phyloP scores from a whole-genome alignment of 441 rosid genomes.

The Erodium trifolium region DNA sequence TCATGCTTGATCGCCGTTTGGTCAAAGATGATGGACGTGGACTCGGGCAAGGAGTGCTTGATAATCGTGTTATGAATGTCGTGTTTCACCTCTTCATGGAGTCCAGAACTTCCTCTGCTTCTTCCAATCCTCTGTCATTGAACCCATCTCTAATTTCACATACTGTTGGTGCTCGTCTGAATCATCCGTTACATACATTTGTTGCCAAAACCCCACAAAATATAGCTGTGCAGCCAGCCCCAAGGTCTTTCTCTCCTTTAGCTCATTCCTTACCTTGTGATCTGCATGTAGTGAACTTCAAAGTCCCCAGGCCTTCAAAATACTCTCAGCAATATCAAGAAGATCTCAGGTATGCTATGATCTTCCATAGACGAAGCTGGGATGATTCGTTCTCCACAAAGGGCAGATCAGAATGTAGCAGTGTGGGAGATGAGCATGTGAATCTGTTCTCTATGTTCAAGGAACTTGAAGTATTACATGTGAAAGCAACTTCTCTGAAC shows the following conservation, averaged over 20 bases:
- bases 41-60: slow-evolving; percentile 96
- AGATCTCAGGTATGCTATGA: slow-evolving; percentile 58
- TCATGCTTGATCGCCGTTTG: slow-evolving; percentile 90
- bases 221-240: slow-evolving; percentile 42
- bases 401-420: slow-evolving; percentile 53
- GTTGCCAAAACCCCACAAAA: slow-evolving; percentile 68
- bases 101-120: slow-evolving; percentile 50
- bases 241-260: slow-evolving; percentile 62
- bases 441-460: slow-evolving; percentile 64
- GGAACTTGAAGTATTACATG: slow-evolving; percentile 53
- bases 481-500: slow-evolving; percentile 69
- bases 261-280: slow-evolving; percentile 75
- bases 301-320: slow-evolving; percentile 69
- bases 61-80: slow-evolving; percentile 74
- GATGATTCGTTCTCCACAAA: slow-evolving; percentile 64
- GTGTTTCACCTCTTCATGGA: slow-evolving; percentile 67
- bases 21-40: slow-evolving; percentile 89
- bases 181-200: slow-evolving; percentile 80
- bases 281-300: slow-evolving; percentile 73
- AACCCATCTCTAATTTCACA: slow-evolving; percentile 88
- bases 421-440: slow-evolving; percentile 51
- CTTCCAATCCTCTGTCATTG: slow-evolving; percentile 35
- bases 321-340: slow-evolving; percentile 49
- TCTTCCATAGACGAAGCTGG: slow-evolving; percentile 66
- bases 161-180: slow-evolving; percentile 55